Evolutionary conservation across 2,329 filamentous ascomycete genomes (phyloP).

Genomic region (Calonectria leucothoes): DNA sequence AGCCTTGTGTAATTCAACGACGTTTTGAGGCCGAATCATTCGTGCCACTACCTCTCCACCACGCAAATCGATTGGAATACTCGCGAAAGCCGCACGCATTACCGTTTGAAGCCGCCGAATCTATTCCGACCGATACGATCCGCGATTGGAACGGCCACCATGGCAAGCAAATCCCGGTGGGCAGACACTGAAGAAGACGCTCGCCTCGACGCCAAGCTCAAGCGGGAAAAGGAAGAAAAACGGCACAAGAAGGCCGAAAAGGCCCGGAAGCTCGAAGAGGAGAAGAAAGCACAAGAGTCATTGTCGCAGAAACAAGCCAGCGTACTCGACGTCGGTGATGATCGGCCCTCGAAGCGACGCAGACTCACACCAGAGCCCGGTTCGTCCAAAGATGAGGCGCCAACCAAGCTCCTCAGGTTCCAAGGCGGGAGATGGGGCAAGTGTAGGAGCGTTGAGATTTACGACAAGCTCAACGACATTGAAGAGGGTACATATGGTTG

Average conservation of each 20-base stretch:
- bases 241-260: constrained; percentile 86
- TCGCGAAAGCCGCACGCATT: not conserved
- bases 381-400: constrained; percentile 33
- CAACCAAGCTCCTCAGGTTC: constrained; percentile 76
- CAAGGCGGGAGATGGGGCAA: constrained; percentile 74
- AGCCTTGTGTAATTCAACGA: constrained; percentile 9
- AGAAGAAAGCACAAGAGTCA: constrained; percentile 48
- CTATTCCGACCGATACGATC: not conserved
- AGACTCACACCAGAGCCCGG: constrained; percentile 63
- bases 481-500: constrained; percentile 97
- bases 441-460: constrained; percentile 85
- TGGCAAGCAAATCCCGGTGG: constrained; percentile 86
- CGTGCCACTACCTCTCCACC: not conserved
- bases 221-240: constrained; percentile 89
- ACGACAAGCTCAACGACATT: constrained; percentile 94
- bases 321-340: constrained; percentile 35
- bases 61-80: not conserved
- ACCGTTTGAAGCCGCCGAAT: not conserved
- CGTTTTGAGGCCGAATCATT: not conserved
- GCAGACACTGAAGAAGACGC: constrained; percentile 85
- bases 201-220: constrained; percentile 77
- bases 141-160: constrained; percentile 44
- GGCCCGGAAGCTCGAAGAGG: constrained; percentile 73
- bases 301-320: constrained; percentile 26
- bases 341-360: constrained; percentile 70